Percentiles rank a stretch among this genome's conserved stretches.
These are phyloP conservation scores for Arthrobotrys megalospora DNA, from an alignment of 2,329 filamentous ascomycete genomes.

Conservation along the genomic window DNA sequence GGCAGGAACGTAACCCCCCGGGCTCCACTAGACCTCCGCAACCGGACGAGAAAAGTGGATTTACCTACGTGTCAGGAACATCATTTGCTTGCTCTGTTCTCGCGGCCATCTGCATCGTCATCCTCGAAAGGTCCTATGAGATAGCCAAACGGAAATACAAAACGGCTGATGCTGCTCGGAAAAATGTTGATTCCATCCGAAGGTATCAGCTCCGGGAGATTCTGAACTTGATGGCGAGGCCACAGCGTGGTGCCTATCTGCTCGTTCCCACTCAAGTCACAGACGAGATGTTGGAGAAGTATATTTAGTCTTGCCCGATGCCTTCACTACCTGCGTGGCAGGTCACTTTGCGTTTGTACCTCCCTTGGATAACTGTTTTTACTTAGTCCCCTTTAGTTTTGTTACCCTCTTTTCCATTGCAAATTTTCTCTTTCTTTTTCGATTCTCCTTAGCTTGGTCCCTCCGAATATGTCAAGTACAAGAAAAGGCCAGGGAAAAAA, in stretches of 20 bases:
- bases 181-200: background rate
- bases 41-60: background rate
- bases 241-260: background rate
- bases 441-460: too few species aligned
- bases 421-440: too few species aligned
- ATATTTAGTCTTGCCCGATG: background rate
- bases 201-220: background rate
- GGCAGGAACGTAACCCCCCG: background rate
- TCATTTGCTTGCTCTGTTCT: slow-evolving; percentile 16
- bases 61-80: slow-evolving; percentile 1
- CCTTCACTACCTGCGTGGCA: background rate
- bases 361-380: too few species aligned
- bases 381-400: too few species aligned
- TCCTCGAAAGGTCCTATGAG: slow-evolving; percentile 1
- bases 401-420: too few species aligned
- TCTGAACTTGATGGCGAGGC: background rate
- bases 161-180: background rate
- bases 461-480: too few species aligned
- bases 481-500: too few species aligned
- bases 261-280: slow-evolving; percentile 1
- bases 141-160: background rate
- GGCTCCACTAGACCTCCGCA: too few species aligned
- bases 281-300: background rate
- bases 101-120: background rate
- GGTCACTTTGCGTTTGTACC: too few species aligned